Conservation (phyloP, 768 basidiomycete species). For the Aureoboletus auriporus region DNA sequence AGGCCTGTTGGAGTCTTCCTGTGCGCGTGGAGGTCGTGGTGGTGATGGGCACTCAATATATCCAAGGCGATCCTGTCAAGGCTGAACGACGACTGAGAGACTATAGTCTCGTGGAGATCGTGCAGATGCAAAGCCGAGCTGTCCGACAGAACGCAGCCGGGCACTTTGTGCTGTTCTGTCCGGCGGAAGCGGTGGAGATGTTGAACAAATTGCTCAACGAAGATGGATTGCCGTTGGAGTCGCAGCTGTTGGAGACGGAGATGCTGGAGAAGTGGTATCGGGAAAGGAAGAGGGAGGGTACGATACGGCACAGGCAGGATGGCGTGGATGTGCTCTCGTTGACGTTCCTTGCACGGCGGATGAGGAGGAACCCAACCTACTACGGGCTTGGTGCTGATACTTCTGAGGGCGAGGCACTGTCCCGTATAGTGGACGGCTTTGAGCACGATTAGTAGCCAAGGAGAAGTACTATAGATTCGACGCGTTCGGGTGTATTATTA, state of each 20-base stretch:
- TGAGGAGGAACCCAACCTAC: slow-evolving; percentile 78
- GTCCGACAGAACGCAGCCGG: slow-evolving; percentile 58
- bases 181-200: slow-evolving; percentile 77
- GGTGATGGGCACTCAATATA: slow-evolving; percentile 90
- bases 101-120: slow-evolving; percentile 77
- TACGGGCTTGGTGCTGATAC: slow-evolving; percentile 54
- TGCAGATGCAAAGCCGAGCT: slow-evolving; percentile 89
- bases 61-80: slow-evolving; percentile 43
- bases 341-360: slow-evolving; percentile 72
- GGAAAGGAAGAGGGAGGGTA: slow-evolving; percentile 34
- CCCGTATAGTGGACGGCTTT: slow-evolving; percentile 61
- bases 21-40: slow-evolving; percentile 78
- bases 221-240: slow-evolving; percentile 89
- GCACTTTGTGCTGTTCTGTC: slow-evolving; percentile 85
- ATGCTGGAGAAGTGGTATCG: slow-evolving; percentile 47
- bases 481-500: too few relatives aligned
- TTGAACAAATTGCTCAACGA: slow-evolving; percentile 74
- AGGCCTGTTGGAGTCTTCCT: slow-evolving; percentile 87
- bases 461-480: background rate
- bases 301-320: slow-evolving; percentile 55
- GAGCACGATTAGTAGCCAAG: slow-evolving; percentile 15
- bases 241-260: slow-evolving; percentile 54
- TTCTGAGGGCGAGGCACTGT: slow-evolving; percentile 53
- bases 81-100: slow-evolving; percentile 69
- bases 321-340: slow-evolving; percentile 74